Conservation (phyloP, 2,329 filamentous ascomycete species). For the Pseudogymnoascus sp. region DNA sequence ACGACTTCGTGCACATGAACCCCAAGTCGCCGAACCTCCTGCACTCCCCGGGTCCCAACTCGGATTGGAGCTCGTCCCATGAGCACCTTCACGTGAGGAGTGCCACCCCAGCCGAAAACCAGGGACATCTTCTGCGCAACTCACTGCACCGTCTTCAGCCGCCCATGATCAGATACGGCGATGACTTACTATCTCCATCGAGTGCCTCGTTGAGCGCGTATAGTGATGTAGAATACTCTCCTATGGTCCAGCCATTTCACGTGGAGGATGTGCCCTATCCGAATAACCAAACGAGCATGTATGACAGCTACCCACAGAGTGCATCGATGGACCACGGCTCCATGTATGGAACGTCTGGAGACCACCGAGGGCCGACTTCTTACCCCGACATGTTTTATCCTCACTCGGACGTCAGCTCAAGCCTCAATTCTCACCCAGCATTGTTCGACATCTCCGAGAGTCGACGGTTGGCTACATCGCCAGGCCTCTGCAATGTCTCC, state of each 20-base stretch:
- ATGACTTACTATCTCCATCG: constrained; percentile 24
- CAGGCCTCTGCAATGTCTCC: constrained; percentile 13
- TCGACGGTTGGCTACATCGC: constrained; percentile 24
- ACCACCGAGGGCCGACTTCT: constrained; percentile 47
- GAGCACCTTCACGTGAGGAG: constrained; percentile 16
- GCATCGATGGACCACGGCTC: constrained; percentile 50
- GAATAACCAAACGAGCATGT: constrained; percentile 48
- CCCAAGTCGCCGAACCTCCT: constrained; percentile 22
- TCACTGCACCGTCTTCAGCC: constrained; percentile 40
- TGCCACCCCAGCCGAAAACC: constrained; percentile 21
- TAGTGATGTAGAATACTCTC: constrained; percentile 47
- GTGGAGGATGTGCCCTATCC: constrained; percentile 50
- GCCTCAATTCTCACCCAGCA: constrained; percentile 52
- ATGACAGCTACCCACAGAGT: constrained; percentile 47
- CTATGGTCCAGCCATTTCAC: constrained; percentile 46
- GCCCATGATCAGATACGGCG: constrained; percentile 35
- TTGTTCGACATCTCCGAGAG: constrained; percentile 39
- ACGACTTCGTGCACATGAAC: constrained; percentile 34
- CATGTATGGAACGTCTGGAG: constrained; percentile 45
- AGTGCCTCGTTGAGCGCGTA: constrained; percentile 45
- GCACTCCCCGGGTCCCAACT: constrained; percentile 17
- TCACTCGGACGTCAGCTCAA: constrained; percentile 53
- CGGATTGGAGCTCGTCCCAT: constrained; percentile 27
- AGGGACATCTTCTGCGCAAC: constrained; percentile 39
- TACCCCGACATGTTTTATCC: constrained; percentile 54